Evolutionary conservation across 805 yeast genomes (phyloP).

Genomic region (Metschnikowia similis): DNA sequence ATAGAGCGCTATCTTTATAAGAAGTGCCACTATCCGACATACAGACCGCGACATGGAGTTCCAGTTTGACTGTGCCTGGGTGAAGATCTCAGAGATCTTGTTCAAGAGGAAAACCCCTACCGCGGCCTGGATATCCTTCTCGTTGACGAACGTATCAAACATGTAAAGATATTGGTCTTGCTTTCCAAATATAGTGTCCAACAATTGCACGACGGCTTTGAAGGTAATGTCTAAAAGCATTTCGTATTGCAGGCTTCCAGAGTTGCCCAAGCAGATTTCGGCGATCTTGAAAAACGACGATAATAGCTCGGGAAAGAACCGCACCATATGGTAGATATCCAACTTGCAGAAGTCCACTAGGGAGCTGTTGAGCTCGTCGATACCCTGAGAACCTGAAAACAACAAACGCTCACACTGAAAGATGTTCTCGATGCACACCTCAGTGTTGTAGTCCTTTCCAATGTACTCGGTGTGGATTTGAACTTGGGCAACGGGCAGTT

Average conservation of each 20-base stretch:
- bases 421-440: constrained; percentile 49
- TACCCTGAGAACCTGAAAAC: constrained; percentile 37
- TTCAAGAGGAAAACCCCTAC: constrained; percentile 50
- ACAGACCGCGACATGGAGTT: constrained; percentile 58
- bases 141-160: constrained; percentile 46
- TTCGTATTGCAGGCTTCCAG: constrained; percentile 22
- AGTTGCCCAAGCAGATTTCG: constrained; percentile 25
- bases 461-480: constrained; percentile 62
- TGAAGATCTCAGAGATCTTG: constrained; percentile 44
- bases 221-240: constrained; percentile 38
- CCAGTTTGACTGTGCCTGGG: constrained; percentile 53
- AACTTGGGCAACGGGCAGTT: constrained; percentile 39
- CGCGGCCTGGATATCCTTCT: constrained; percentile 36
- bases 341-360: constrained; percentile 50
- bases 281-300: constrained; percentile 30
- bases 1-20: constrained; percentile 39
- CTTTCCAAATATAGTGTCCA: constrained; percentile 62
- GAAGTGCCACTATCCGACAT: constrained; percentile 53
- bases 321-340: constrained; percentile 51
- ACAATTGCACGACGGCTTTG: constrained; percentile 54
- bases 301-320: constrained; percentile 58
- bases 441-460: constrained; percentile 64
- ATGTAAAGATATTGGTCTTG: constrained; percentile 59
- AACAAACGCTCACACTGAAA: constrained; percentile 49
- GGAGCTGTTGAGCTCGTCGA: constrained; percentile 43